Evolutionary conservation across 768 basidiomycete species (phyloP), one percentile per base, ranked within the genome.

Genomic region (Lyophyllum semitale): DNA sequence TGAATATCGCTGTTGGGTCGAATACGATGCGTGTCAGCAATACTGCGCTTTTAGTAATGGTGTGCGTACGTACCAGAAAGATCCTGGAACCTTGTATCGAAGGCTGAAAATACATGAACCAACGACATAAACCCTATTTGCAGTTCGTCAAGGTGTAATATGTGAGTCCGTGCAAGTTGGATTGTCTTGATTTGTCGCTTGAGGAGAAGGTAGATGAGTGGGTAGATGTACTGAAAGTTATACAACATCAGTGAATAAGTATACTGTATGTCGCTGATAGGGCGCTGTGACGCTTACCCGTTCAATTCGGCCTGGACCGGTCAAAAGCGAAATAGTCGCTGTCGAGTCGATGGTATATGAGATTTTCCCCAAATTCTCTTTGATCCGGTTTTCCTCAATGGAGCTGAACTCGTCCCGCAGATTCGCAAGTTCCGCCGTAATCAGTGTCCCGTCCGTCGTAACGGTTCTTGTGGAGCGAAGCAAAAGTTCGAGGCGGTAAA

Each of bases 401-500:
- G 8, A 3, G 8, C 13, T 3, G 13, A 9, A 35, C 4, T 8
- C 33, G 4, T 35, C 33, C 4, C 8, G 8, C 15, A 35, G 7
- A 3, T 35, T 7, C 8, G 33, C 7, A 8, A 35, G 13, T 4
- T 35, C 33, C 4, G 33, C 13, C 8, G 7, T 15, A 15, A 35
- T 73, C 71, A 38, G 73, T 70, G 4, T 50, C 48, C 3, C n/a
- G 52, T 22, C 65, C 55, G 53, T 66, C 33, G 8, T 67, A 6
- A 67, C 64, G 3, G 67, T 63, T 18, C 65, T 61, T 3, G 71
- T 73, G 2, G 70, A 72, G 6, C 70, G 66, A 4, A 74, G 53
- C 2, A 73, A 61, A 12, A 71, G 65, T 48, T 74, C 72, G 29
- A 74, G 65, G 25, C 68, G 53, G 64, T 68, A 71, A 48, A 74